Conservation (phyloP, 2,329 filamentous ascomycete species). For the Akanthomyces lecanii region DNA sequence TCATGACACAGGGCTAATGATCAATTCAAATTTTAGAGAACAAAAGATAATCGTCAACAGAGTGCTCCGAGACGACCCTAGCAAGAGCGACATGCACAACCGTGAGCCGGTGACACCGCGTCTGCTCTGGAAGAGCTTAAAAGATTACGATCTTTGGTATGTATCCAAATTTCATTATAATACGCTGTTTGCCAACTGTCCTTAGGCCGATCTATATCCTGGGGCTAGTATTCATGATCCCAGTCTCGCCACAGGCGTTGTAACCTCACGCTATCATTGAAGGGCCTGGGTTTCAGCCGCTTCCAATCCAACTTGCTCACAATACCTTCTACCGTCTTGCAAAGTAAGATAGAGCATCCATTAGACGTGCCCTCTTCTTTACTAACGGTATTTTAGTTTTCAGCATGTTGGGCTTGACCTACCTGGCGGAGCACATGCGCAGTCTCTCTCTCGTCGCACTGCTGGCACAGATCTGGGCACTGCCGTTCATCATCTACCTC, state of each 20-base stretch:
- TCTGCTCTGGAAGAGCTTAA: conserved; percentile 44
- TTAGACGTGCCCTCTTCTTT: too few relatives aligned
- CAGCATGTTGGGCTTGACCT: conserved; percentile 43
- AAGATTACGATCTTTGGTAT: conserved; percentile 53
- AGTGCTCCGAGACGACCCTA: conserved; percentile 51
- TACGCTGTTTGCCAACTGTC: neutral
- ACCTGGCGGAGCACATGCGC: conserved; percentile 40
- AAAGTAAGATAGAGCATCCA: conserved; percentile 35
- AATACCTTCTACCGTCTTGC: conserved; percentile 43
- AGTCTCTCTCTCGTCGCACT: conserved; percentile 41
- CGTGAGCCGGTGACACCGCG: conserved; percentile 47
- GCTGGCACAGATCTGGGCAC: conserved; percentile 47
- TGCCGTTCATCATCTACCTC: conserved; percentile 50
- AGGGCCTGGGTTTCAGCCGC: conserved; percentile 46
- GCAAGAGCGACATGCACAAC: conserved; percentile 56
- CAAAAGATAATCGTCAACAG: conserved; percentile 57
- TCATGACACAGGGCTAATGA: neutral
- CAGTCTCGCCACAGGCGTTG: conserved; percentile 39
- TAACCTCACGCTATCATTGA: conserved; percentile 54
- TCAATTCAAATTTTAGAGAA: conserved; percentile 29
- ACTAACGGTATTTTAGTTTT: conserved; percentile 21
- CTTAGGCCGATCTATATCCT: conserved; percentile 45
- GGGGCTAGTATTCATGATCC: conserved; percentile 45
- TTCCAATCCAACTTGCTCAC: conserved; percentile 54
- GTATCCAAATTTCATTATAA: neutral